Percentiles rank a stretch among this genome's conserved stretches.
phyloP scores from a whole-genome alignment of 2,329 filamentous ascomycete species.

The Xylariaceae sp. region DNA sequence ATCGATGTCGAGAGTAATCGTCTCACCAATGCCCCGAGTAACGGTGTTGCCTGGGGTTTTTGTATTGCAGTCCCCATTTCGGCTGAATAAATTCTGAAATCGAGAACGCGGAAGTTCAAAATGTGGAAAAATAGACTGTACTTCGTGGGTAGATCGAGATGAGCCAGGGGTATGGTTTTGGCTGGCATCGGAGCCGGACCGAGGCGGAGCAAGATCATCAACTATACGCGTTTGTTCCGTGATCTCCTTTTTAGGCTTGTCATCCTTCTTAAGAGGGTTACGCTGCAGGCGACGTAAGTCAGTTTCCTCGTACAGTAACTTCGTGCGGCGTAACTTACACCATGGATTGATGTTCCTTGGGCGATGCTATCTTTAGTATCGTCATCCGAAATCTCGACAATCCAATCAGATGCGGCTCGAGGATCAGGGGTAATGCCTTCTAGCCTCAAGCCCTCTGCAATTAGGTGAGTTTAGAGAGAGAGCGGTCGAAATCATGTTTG shows the following conservation, averaged over 20 bases:
- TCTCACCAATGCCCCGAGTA: background rate
- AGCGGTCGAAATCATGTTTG: background rate
- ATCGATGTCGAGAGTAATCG: background rate
- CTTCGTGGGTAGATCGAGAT: too few species aligned
- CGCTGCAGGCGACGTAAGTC: background rate
- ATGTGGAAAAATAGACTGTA: too few species aligned
- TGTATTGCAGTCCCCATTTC: background rate
- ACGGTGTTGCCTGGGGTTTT: background rate
- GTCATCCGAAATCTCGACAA: background rate
- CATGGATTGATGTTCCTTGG: background rate
- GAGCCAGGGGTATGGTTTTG: background rate
- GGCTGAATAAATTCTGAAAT: too few species aligned
- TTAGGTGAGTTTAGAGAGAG: background rate
- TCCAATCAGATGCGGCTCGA: background rate
- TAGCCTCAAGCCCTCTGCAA: conserved; percentile 11
- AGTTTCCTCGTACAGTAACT: background rate
- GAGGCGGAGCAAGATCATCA: background rate
- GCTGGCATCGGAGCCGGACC: background rate
- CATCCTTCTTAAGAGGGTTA: background rate
- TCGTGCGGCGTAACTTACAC: background rate
- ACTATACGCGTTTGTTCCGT: background rate
- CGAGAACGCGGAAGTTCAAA: too few species aligned
- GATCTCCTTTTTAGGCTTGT: background rate
- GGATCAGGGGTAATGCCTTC: conserved; percentile 5
- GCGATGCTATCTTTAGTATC: background rate